phyloP scores from a whole-genome alignment of 352 stramenopile species.

The Peronospora destructor region DNA sequence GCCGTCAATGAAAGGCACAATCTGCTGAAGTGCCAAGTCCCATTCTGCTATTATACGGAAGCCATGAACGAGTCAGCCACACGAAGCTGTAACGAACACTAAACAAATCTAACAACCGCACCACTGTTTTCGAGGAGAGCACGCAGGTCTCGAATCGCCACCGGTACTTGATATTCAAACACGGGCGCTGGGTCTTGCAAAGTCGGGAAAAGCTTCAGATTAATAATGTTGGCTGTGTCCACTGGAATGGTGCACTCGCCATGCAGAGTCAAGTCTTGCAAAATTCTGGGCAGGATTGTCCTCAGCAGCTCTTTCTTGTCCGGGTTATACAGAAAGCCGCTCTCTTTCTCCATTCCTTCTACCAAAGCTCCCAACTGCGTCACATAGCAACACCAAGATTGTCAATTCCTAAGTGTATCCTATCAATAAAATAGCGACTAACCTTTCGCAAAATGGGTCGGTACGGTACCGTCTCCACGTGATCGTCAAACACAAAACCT shows the following conservation, averaged over 20 bases:
- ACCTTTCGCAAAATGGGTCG: constrained; percentile 79
- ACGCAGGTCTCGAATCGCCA: constrained; percentile 66
- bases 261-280: constrained; percentile 60
- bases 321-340: constrained; percentile 69
- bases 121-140: constrained; percentile 69
- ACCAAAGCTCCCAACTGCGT: constrained; percentile 59
- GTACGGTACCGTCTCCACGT: constrained; percentile 68
- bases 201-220: constrained; percentile 80
- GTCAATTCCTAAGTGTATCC: neutral
- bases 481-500: constrained; percentile 81
- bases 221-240: constrained; percentile 79
- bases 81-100: neutral
- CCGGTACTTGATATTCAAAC: constrained; percentile 81
- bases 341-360: constrained; percentile 85
- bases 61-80: neutral
- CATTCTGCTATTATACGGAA: constrained; percentile 54
- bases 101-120: constrained; percentile 21
- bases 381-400: constrained; percentile 3
- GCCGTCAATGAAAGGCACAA: constrained; percentile 87
- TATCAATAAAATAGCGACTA: neutral
- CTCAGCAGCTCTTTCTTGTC: constrained; percentile 56
- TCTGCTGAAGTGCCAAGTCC: constrained; percentile 83
- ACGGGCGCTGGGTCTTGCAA: constrained; percentile 62
- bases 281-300: constrained; percentile 65
- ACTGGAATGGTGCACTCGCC: constrained; percentile 80